Conservation (phyloP, 2,329 filamentous ascomycete genomes). For the Pseudogymnoascus sp. region DNA sequence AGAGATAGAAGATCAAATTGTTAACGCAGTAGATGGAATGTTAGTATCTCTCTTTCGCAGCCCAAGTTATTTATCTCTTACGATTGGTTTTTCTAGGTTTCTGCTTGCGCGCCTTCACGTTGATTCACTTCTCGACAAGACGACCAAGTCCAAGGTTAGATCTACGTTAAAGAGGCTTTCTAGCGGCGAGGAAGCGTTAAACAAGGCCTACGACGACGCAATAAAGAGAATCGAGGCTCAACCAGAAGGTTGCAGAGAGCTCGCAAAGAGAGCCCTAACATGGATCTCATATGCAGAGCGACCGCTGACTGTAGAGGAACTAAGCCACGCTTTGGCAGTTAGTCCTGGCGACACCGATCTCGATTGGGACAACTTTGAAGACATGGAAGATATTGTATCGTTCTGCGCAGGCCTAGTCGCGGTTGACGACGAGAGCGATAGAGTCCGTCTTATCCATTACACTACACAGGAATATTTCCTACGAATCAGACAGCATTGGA, state of each 20-base stretch:
- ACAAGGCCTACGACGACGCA: background rate
- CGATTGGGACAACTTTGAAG: background rate
- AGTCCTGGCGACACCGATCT: background rate
- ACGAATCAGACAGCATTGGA: background rate
- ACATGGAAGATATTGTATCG: conserved; percentile 17
- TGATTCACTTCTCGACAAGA: background rate
- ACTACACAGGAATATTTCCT: conserved; percentile 24
- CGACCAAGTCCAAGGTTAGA: background rate
- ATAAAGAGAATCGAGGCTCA: background rate
- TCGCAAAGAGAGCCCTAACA: background rate
- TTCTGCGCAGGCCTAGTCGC: conserved; percentile 19
- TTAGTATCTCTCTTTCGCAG: background rate
- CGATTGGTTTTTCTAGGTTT: background rate
- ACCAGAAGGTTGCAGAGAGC: background rate
- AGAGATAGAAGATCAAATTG: background rate
- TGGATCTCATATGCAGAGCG: background rate
- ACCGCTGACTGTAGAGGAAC: background rate
- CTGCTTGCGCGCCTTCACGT: background rate
- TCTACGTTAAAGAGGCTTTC: background rate
- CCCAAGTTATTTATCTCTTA: background rate
- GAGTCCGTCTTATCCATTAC: conserved; percentile 20
- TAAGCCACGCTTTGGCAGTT: background rate
- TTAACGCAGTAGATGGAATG: background rate
- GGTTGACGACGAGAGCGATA: conserved; percentile 9
- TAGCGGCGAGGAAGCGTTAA: background rate